phyloP scores from a whole-genome alignment of 2,329 filamentous ascomycete genomes.

The Aureobasidium sp. region DNA sequence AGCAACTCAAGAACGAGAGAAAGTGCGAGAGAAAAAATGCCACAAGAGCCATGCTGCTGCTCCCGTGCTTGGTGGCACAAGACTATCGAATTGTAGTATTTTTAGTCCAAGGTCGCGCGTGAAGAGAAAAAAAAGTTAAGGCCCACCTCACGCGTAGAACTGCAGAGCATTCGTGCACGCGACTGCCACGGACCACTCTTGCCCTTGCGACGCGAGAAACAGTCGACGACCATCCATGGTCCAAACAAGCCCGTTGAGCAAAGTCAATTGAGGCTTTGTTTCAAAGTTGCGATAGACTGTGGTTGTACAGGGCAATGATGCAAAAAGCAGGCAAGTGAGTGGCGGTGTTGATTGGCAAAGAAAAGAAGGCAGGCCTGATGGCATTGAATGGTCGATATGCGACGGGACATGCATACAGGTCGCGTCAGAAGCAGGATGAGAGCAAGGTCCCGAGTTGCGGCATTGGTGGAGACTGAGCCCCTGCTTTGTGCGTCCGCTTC shows the following conservation, averaged over 20 bases:
- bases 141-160: constrained; percentile 2
- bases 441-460: constrained; percentile 8
- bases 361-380: neutral
- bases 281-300: neutral
- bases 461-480: constrained; percentile 1
- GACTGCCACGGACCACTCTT: constrained; percentile 4
- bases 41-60: neutral
- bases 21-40: neutral
- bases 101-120: neutral
- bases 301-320: constrained; percentile 1
- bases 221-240: neutral
- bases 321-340: neutral
- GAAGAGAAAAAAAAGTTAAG: neutral
- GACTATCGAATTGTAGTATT: constrained; percentile 10
- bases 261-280: neutral
- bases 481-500: constrained; percentile 6
- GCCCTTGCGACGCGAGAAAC: constrained; percentile 5
- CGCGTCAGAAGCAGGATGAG: neutral
- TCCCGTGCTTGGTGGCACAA: constrained; percentile 3
- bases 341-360: neutral
- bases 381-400: neutral
- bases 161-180: neutral
- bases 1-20: neutral
- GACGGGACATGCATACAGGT: neutral
- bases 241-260: constrained; percentile 2